Base-by-base conservation (phyloP, 2,329 filamentous ascomycete species). In the Hymenoscyphus albidus region DNA sequence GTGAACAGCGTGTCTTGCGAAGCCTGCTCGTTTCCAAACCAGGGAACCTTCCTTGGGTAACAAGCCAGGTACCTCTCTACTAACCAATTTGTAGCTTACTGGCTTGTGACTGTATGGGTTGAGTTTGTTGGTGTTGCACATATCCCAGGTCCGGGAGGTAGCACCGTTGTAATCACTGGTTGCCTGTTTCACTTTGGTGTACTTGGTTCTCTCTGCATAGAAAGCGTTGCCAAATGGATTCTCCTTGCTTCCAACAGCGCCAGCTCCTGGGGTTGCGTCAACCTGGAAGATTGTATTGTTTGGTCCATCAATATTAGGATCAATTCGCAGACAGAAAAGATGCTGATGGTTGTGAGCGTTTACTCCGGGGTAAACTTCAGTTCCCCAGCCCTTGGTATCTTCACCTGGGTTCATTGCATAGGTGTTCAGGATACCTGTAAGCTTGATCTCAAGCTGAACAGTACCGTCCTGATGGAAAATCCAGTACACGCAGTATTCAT, bases 311-410 rank as follows among this genome's bases (percentile, higher is more conserved):
- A 97, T 85, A 74, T 94, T 95, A 39, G 93, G 86, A 75, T 97
- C 91, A 55, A 97, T 81, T 54, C 93, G 91, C 55, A 97, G 80
- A 75, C 92, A 97, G 85, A 97, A 97, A 39, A 97, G 83, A 77
- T 97, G 93, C 78, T 97, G 93, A 77, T 97, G 93, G 80, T 97
- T 97, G 79, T 97, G 93, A 0, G 93, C 93, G 73, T 97, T 96
- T 74, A 97, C 92, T 51, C 91, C 82, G 0, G 92, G 91, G 74
- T 94, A 95, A 9, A 97, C 93, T 76, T 96, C 89, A 0, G 93
- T 96, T 64, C 93, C 93, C 91, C 92, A 97, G 65, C 91, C 92
- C 38, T 90, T 81, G 9, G 90, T 89, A 68, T 95, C 91, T 77
- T 97, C 93, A 58, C 86, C 90, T 0, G 88, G 85, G 71, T 88